Evolutionary conservation across 257 asterid genomes (phyloP).

Genomic region (Solanum paucissectum): DNA sequence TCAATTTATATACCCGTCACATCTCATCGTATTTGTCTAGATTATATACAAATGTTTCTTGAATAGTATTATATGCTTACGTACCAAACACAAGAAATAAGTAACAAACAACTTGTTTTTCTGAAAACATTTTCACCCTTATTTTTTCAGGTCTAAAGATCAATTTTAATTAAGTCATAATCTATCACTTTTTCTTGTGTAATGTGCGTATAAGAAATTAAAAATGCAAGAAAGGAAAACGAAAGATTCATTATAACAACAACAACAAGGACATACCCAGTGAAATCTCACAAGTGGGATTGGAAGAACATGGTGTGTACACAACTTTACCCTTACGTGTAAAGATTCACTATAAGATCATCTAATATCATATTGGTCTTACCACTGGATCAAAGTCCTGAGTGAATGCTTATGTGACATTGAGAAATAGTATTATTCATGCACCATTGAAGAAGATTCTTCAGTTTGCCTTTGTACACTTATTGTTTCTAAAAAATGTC

Average conservation of each 20-base stretch:
- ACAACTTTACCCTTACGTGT: background rate
- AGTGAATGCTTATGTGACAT: background rate
- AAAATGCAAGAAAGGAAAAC: background rate
- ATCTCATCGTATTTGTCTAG: background rate
- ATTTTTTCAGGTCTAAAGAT: background rate
- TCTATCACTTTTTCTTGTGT: background rate
- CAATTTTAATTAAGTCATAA: background rate
- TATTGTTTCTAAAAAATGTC: background rate
- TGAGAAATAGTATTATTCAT: background rate
- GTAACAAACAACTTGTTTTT: background rate
- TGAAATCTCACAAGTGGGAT: background rate
- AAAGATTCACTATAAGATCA: background rate
- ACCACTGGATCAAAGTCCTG: background rate
- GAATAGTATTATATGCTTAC: background rate
- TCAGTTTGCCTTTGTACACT: background rate
- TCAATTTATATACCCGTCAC: background rate
- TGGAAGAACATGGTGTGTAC: fast-evolving
- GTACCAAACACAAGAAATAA: background rate
- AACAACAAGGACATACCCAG: background rate
- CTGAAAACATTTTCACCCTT: background rate
- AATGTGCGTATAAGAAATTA: background rate
- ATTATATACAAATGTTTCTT: background rate
- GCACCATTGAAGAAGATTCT: background rate
- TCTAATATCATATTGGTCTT: background rate
- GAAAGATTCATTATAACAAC: background rate